These are phyloP conservation scores for Chalciporus chontae DNA, from an alignment of 768 basidiomycete species.

Conservation along the genomic window DNA sequence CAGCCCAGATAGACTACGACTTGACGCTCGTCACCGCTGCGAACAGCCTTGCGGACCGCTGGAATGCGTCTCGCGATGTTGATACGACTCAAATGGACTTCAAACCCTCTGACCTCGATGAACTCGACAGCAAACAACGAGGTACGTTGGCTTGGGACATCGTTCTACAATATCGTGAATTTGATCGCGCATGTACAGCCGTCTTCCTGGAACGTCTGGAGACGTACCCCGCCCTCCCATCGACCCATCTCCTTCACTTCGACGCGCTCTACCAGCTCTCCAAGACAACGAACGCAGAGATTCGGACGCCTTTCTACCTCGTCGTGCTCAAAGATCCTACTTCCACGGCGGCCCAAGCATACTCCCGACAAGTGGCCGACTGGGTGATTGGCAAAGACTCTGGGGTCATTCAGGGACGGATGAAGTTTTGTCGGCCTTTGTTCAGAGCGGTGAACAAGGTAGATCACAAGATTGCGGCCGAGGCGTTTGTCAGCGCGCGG, in stretches of 20 bases:
- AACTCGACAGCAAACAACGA: conserved; percentile 51
- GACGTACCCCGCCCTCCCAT: conserved; percentile 39
- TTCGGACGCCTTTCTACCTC: conserved; percentile 50
- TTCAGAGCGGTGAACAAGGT: conserved; percentile 40
- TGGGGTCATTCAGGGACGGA: conserved; percentile 45
- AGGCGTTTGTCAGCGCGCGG: conserved; percentile 34
- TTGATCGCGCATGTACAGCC: conserved; percentile 27
- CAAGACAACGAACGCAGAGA: conserved; percentile 45
- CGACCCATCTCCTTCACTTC: conserved; percentile 38
- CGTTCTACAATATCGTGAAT: not conserved
- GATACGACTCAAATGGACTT: conserved; percentile 40
- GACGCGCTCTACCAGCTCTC: conserved; percentile 44
- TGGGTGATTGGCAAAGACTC: conserved; percentile 45
- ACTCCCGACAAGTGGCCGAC: conserved; percentile 35
- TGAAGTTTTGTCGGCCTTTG: conserved; percentile 53
- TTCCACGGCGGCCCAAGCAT: conserved; percentile 30
- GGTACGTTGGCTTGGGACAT: conserved; percentile 22
- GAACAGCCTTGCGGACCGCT: conserved; percentile 49
- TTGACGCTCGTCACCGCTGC: conserved; percentile 48
- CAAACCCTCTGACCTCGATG: conserved; percentile 40
- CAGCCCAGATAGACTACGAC: conserved; percentile 51
- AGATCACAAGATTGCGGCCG: conserved; percentile 32
- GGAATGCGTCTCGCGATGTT: conserved; percentile 43
- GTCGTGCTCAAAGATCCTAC: conserved; percentile 41
- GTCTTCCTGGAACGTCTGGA: conserved; percentile 58